These are phyloP conservation scores for Globisporangium parvum DNA, from an alignment of 352 stramenopile species.

Conservation along the genomic window DNA sequence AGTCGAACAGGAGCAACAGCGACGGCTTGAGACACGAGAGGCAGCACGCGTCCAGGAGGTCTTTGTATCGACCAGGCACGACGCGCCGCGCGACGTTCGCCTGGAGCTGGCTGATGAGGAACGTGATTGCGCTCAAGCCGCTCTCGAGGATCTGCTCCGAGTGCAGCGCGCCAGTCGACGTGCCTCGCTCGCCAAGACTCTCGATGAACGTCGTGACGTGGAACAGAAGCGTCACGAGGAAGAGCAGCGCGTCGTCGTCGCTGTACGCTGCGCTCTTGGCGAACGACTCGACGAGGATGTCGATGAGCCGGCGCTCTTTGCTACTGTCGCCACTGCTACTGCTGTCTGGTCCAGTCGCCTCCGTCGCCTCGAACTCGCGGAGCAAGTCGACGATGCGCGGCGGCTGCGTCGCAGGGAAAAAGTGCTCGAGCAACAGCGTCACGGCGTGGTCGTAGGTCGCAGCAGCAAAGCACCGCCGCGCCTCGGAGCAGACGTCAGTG, in stretches of 20 bases:
- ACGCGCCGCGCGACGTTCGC: slow-evolving; percentile 11
- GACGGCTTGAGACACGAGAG: slow-evolving; percentile 37
- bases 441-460: slow-evolving; percentile 36
- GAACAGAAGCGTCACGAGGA: slow-evolving; percentile 37
- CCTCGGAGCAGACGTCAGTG: slow-evolving; percentile 51
- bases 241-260: slow-evolving; percentile 20
- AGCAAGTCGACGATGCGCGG: slow-evolving; percentile 48
- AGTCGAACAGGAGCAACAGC: slow-evolving; percentile 53
- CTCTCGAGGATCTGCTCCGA: slow-evolving; percentile 26
- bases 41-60: slow-evolving; percentile 31
- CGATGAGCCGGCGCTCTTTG: slow-evolving; percentile 16
- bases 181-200: slow-evolving; percentile 13
- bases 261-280: slow-evolving; percentile 27
- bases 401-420: slow-evolving; percentile 42
- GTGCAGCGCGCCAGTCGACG: slow-evolving; percentile 13
- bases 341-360: slow-evolving; percentile 4
- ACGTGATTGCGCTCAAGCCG: slow-evolving; percentile 29
- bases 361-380: slow-evolving; percentile 38
- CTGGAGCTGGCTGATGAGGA: slow-evolving; percentile 26
- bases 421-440: slow-evolving; percentile 34
- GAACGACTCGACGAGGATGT: slow-evolving; percentile 39
- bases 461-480: slow-evolving; percentile 27
- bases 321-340: not conserved
- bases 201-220: slow-evolving; percentile 36
- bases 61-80: slow-evolving; percentile 9